A percentile compares a stretch with the other conserved stretches of the same genome.
phyloP scores from a whole-genome alignment of 2,329 filamentous ascomycete species.

The Grosmannia huntii region DNA sequence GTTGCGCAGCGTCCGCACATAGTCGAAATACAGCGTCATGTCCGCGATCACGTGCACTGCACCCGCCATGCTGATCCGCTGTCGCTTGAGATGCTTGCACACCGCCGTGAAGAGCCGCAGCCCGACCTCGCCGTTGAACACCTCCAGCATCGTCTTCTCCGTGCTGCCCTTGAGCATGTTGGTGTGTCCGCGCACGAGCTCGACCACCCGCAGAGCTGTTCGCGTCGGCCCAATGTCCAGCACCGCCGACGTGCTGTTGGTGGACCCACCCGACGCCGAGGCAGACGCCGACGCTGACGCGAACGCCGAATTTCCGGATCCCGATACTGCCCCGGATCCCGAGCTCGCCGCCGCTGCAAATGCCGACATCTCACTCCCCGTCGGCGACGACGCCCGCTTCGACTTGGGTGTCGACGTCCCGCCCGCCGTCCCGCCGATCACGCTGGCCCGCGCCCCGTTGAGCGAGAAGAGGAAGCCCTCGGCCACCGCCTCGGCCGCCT shows the following conservation, averaged over 20 bases:
- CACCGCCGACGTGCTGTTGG: constrained; percentile 19
- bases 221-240: constrained; percentile 50
- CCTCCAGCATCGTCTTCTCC: constrained; percentile 95
- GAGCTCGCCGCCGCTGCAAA: neutral
- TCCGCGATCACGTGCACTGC: constrained; percentile 90
- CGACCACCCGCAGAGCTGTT: constrained; percentile 69
- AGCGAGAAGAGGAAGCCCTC: constrained; percentile 8
- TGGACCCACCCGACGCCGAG: constrained; percentile 4
- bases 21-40: constrained; percentile 86
- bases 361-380: neutral
- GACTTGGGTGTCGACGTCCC: constrained; percentile 14
- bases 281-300: neutral
- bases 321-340: too few species aligned
- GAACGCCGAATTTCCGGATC: neutral
- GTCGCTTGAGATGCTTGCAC: constrained; percentile 95
- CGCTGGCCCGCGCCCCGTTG: constrained; percentile 10
- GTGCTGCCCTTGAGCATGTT: constrained; percentile 88
- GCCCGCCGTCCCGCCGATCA: constrained; percentile 14
- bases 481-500: constrained; percentile 20
- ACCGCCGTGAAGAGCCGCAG: constrained; percentile 81
- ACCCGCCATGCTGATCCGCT: constrained; percentile 80
- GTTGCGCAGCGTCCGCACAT: constrained; percentile 71
- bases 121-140: constrained; percentile 96
- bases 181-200: constrained; percentile 78
- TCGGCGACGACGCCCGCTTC: neutral